phyloP scores from a whole-genome alignment of 331 rosid genomes.

The Quercus phellos region DNA sequence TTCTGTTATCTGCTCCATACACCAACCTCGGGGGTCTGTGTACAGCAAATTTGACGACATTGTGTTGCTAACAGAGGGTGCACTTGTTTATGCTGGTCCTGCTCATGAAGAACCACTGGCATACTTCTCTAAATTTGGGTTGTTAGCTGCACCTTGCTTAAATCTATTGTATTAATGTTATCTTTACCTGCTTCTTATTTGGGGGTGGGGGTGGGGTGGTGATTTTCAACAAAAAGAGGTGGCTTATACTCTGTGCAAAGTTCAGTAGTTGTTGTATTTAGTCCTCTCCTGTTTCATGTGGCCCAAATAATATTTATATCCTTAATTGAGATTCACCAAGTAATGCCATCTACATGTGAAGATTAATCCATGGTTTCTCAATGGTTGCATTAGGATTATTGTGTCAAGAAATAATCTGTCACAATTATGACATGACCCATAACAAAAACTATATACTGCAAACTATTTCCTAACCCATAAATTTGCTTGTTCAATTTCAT shows the following conservation, averaged over 20 bases:
- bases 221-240: too few species aligned
- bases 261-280: not conserved
- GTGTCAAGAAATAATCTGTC: too few species aligned
- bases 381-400: not conserved
- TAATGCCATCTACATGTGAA: not conserved
- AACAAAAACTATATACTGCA: not conserved
- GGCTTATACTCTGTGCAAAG: too few species aligned
- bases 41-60: slow-evolving; percentile 81
- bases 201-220: too few species aligned
- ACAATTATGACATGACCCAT: not conserved
- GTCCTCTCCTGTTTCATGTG: not conserved
- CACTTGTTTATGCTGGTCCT: slow-evolving; percentile 89
- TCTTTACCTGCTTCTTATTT: not conserved
- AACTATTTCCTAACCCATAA: not conserved
- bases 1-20: slow-evolving; percentile 92
- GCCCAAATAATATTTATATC: not conserved
- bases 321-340: not conserved
- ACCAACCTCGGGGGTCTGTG: slow-evolving; percentile 91
- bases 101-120: slow-evolving; percentile 62
- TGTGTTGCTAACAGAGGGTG: slow-evolving; percentile 80
- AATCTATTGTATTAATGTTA: not conserved
- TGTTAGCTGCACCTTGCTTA: slow-evolving; percentile 26
- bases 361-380: not conserved
- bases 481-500: not conserved
- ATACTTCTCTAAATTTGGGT: slow-evolving; percentile 87